Percentiles rank a stretch among this genome's conserved stretches.
phyloP scores from a whole-genome alignment of 257 asterid species.

The Ehretia macrophylla region DNA sequence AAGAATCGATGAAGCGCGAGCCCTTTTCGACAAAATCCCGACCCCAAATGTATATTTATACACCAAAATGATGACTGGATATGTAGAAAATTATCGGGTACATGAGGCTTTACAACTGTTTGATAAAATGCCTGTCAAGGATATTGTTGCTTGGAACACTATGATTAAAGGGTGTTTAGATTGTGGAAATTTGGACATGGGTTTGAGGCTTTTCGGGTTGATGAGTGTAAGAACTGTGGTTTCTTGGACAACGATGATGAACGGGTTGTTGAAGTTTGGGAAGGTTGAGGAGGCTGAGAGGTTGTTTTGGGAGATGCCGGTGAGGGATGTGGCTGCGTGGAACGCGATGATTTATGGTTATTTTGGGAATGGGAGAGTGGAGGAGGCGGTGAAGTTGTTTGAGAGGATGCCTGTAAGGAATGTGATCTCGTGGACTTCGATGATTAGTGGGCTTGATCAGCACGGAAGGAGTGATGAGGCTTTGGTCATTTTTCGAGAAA shows the following conservation, averaged over 20 bases:
- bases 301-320: conserved; percentile 63
- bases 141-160: conserved; percentile 61
- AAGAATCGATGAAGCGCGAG: conserved; percentile 29
- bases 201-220: conserved; percentile 52
- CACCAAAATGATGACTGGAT: conserved; percentile 59
- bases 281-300: conserved; percentile 59
- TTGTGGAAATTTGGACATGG: conserved; percentile 53
- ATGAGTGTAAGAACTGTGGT: conserved; percentile 68
- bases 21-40: conserved; percentile 25
- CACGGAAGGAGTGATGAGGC: conserved; percentile 65
- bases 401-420: conserved; percentile 54
- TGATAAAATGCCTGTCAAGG: conserved; percentile 65
- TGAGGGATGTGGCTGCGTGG: conserved; percentile 73
- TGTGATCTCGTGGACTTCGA: conserved; percentile 75
- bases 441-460: conserved; percentile 79
- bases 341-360: conserved; percentile 72
- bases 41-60: conserved; percentile 44
- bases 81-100: conserved; percentile 39
- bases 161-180: conserved; percentile 77
- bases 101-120: conserved; percentile 68
- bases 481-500: conserved; percentile 37
- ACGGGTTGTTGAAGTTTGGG: conserved; percentile 53
- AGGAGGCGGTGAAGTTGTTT: conserved; percentile 54
- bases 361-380: conserved; percentile 52
- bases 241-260: conserved; percentile 78